These are phyloP conservation scores for Penicillium expansum DNA, from an alignment of 2,329 filamentous ascomycete genomes.

Conservation along the genomic window DNA sequence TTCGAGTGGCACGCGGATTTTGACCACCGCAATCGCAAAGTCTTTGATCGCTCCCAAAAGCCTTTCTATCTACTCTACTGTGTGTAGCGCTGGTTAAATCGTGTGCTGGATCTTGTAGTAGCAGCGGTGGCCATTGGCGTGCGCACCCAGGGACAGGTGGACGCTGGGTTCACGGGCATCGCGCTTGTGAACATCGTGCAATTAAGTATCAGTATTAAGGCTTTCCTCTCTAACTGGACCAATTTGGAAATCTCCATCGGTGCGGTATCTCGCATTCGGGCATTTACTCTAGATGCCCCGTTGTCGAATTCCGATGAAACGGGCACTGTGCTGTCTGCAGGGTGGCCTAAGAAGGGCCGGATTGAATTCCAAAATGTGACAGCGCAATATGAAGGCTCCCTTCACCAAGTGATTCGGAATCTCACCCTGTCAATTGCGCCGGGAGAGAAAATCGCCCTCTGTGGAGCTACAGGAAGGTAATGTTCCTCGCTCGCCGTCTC, in stretches of 20 bases:
- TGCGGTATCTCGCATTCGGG: background rate
- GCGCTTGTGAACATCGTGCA: background rate
- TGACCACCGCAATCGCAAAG: background rate
- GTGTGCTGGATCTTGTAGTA: conserved; percentile 12
- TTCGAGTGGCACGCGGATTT: conserved; percentile 11
- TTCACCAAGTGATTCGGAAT: background rate
- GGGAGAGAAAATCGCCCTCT: background rate
- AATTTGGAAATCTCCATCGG: background rate
- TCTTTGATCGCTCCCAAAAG: conserved; percentile 17
- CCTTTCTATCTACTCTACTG: conserved; percentile 24
- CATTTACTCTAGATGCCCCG: background rate
- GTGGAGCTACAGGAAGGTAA: background rate
- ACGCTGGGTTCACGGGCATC: background rate
- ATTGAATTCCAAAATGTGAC: background rate
- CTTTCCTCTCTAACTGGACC: background rate
- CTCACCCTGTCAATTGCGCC: background rate
- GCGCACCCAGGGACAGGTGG: background rate
- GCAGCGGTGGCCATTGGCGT: background rate
- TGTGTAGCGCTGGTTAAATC: conserved; percentile 22
- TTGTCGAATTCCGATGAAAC: background rate
- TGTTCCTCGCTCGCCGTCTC: no score
- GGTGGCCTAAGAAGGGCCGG: background rate
- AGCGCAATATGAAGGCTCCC: background rate
- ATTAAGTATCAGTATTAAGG: background rate
- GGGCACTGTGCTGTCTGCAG: background rate